Conservation (phyloP, 75 land plant species). For the Cunninghamia lanceolata region DNA sequence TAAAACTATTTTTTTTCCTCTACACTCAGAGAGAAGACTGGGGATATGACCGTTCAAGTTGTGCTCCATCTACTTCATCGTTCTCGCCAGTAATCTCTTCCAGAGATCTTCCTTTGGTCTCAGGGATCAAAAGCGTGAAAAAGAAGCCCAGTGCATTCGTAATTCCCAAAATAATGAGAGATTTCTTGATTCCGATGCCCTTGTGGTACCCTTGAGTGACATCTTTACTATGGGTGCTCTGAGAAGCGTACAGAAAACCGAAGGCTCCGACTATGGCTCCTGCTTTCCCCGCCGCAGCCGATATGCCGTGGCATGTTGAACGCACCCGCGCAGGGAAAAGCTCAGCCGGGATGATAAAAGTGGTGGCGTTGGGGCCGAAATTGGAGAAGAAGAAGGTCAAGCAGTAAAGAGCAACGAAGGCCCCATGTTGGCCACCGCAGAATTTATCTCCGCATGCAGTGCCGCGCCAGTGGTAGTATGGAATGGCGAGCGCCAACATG, state of each 20-base stretch:
- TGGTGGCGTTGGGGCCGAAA: constrained; percentile 37
- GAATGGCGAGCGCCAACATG: constrained; percentile 44
- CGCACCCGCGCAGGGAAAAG: constrained; percentile 59
- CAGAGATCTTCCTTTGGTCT: constrained; percentile 52
- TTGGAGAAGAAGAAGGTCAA: constrained; percentile 35
- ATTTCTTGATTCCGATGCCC: constrained; percentile 55
- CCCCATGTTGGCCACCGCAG: constrained; percentile 19
- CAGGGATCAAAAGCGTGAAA: constrained; percentile 50
- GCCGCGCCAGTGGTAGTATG: constrained; percentile 27
- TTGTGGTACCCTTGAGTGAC: constrained; percentile 54
- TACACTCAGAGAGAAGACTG: no score
- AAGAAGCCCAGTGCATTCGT: constrained; percentile 45
- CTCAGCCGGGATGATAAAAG: constrained; percentile 40
- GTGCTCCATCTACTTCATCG: background rate
- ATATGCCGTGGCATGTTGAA: constrained; percentile 81
- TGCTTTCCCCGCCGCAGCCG: constrained; percentile 78
- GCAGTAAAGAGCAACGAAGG: constrained; percentile 29
- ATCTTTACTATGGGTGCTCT: constrained; percentile 33
- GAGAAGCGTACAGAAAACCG: constrained; percentile 69
- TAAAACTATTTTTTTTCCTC: no score
- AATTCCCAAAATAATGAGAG: constrained; percentile 46
- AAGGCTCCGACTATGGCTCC: constrained; percentile 75
- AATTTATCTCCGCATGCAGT: constrained; percentile 22
- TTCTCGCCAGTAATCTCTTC: constrained; percentile 47
- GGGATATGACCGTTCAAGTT: no score